These are phyloP conservation scores for Cercospora sojina DNA, from an alignment of 2,329 filamentous ascomycete species.

Conservation along the genomic window DNA sequence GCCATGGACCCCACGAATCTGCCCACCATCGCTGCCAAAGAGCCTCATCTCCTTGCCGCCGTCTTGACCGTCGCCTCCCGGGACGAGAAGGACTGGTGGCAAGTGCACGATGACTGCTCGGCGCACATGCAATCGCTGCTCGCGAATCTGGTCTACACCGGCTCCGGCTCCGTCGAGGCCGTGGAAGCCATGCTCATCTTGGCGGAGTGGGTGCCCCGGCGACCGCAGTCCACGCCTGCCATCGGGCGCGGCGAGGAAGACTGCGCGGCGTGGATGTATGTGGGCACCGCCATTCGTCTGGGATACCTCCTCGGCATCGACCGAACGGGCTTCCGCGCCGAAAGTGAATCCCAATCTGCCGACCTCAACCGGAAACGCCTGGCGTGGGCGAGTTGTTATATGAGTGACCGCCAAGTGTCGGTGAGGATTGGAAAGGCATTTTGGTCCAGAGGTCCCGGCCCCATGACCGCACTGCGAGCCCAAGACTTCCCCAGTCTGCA, in stretches of 20 bases:
- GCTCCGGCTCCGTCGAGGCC: constrained; percentile 35
- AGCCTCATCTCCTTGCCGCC: constrained; percentile 37
- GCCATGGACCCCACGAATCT: constrained; percentile 35
- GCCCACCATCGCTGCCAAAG: constrained; percentile 30
- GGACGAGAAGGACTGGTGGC: constrained; percentile 37
- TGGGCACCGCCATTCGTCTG: constrained; percentile 37
- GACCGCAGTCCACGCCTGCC: constrained; percentile 31
- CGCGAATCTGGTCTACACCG: constrained; percentile 35
- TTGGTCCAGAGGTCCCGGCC: constrained; percentile 37
- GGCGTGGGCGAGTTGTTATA: constrained; percentile 39
- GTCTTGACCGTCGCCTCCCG: constrained; percentile 39
- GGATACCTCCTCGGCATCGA: constrained; percentile 39
- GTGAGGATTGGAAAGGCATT: constrained; percentile 39
- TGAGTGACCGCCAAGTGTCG: constrained; percentile 38
- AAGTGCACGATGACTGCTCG: constrained; percentile 36
- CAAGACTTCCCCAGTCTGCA: constrained; percentile 37
- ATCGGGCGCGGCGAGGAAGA: constrained; percentile 39
- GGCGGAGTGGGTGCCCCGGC: constrained; percentile 37
- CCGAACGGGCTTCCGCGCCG: constrained; percentile 35
- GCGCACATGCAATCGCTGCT: constrained; percentile 38
- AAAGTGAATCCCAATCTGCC: constrained; percentile 32
- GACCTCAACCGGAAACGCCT: constrained; percentile 37
- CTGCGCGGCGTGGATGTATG: constrained; percentile 39
- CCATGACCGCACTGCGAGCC: constrained; percentile 36
- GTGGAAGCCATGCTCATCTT: constrained; percentile 39